Evolutionary conservation across 1,284 basidiomycete genomes (phyloP).

Genomic region (Puccinia horiana): DNA sequence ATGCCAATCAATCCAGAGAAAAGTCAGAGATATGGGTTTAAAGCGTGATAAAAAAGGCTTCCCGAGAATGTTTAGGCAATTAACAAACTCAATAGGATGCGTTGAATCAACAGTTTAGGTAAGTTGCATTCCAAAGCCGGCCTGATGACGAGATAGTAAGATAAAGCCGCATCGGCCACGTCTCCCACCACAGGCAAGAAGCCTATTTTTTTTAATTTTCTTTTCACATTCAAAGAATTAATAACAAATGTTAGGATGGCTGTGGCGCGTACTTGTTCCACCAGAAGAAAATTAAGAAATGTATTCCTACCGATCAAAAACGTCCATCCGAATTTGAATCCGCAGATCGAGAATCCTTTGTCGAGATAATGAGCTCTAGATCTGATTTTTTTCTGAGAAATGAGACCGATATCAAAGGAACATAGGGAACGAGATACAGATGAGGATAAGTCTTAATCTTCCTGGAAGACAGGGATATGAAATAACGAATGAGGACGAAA

Average conservation of each 20-base stretch:
- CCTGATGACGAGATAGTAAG: constrained; percentile 47
- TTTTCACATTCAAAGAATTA: neutral
- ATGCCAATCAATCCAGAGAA: constrained; percentile 46
- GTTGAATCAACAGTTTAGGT: constrained; percentile 27
- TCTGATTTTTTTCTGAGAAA: constrained; percentile 39
- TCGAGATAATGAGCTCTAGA: constrained; percentile 36
- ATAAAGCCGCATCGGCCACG: constrained; percentile 49
- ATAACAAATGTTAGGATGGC: neutral
- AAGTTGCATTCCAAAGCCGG: constrained; percentile 51
- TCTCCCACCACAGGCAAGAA: constrained; percentile 48
- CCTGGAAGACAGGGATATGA: neutral
- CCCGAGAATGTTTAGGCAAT: neutral
- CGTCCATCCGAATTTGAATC: constrained; percentile 58
- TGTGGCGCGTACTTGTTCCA: neutral
- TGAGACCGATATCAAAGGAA: neutral
- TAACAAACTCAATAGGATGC: constrained; percentile 38
- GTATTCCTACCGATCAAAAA: constrained; percentile 32
- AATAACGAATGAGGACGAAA: neutral
- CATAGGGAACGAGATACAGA: neutral
- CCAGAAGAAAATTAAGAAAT: neutral
- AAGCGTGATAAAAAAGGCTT: neutral
- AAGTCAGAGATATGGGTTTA: neutral
- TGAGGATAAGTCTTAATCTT: no score
- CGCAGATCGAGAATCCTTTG: constrained; percentile 54
- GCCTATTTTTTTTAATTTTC: constrained; percentile 53